Percentiles rank a stretch among this genome's conserved stretches.
These are phyloP conservation scores for Boletus huronensis DNA, from an alignment of 768 basidiomycete genomes.

Conservation along the genomic window DNA sequence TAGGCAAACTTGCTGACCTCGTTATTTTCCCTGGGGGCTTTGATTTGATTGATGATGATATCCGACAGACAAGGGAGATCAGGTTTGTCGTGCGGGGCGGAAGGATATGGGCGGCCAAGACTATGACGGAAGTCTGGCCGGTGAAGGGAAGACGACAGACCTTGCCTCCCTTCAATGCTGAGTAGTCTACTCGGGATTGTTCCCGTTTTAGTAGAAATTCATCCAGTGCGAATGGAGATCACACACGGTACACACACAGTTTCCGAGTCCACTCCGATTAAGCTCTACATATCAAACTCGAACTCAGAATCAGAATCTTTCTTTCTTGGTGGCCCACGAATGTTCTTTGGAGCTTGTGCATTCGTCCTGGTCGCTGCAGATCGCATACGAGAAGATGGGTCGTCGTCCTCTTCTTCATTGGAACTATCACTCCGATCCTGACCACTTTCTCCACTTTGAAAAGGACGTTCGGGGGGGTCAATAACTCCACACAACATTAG, in stretches of 20 bases:
- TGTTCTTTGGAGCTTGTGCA: constrained; percentile 48
- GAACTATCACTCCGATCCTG: constrained; percentile 39
- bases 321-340: constrained; percentile 47
- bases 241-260: neutral
- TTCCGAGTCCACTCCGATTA: neutral
- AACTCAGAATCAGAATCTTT: constrained; percentile 78
- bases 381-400: constrained; percentile 51
- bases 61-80: constrained; percentile 48
- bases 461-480: constrained; percentile 50
- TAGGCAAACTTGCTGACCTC: constrained; percentile 70
- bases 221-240: neutral
- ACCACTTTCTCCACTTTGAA: constrained; percentile 20
- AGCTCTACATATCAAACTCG: constrained; percentile 62
- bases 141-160: constrained; percentile 50
- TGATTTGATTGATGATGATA: constrained; percentile 53
- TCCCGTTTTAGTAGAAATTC: neutral
- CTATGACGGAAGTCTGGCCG: constrained; percentile 74
- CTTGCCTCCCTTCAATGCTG: constrained; percentile 58
- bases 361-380: constrained; percentile 61
- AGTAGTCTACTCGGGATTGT: constrained; percentile 21
- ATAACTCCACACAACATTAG: constrained; percentile 64
- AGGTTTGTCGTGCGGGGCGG: constrained; percentile 61
- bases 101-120: constrained; percentile 64
- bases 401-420: constrained; percentile 46
- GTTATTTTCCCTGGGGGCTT: constrained; percentile 61